A percentile compares a stretch with the other conserved stretches of the same genome.
Evolutionary conservation across 1,284 basidiomycete species (phyloP).

Genomic region (Heterobasidion occidentale): DNA sequence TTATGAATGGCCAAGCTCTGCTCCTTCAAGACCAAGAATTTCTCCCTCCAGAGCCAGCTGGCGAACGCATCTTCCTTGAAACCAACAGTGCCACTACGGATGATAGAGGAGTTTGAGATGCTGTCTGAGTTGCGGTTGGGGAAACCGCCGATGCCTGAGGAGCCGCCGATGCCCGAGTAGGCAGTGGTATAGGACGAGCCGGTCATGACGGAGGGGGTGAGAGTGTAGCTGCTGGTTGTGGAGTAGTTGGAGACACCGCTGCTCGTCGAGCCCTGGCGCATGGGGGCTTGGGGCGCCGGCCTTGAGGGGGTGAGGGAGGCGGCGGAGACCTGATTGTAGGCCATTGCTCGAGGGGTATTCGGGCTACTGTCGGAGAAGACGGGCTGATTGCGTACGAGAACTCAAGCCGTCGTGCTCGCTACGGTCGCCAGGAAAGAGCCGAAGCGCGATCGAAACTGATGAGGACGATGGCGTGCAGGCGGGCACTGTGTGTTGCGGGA

Average conservation of each 20-base stretch:
- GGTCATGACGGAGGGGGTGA: not conserved
- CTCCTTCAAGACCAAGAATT: slow-evolving; percentile 86
- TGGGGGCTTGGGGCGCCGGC: slow-evolving; percentile 62
- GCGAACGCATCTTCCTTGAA: slow-evolving; percentile 89
- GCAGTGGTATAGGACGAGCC: slow-evolving; percentile 1
- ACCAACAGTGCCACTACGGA: slow-evolving; percentile 65
- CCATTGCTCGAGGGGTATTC: slow-evolving; percentile 27
- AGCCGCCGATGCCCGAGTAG: slow-evolving; percentile 3
- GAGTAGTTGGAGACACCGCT: slow-evolving; percentile 40
- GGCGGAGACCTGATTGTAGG: slow-evolving; percentile 40
- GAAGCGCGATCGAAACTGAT: slow-evolving; percentile 25
- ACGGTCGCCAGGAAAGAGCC: not conserved
- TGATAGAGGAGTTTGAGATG: slow-evolving; percentile 31
- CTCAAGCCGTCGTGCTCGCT: not conserved
- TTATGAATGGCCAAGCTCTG: slow-evolving; percentile 82
- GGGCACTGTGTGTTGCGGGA: not conserved
- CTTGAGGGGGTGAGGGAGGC: slow-evolving; percentile 46
- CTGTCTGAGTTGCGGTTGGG: slow-evolving; percentile 46
- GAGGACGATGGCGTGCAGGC: slow-evolving; percentile 31
- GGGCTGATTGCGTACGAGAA: not conserved
- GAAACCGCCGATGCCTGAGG: slow-evolving; percentile 53
- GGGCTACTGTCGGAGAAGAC: not conserved
- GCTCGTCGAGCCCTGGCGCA: slow-evolving; percentile 31
- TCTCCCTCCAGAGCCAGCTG: slow-evolving; percentile 89
- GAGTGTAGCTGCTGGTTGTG: slow-evolving; percentile 28